These are phyloP conservation scores for Uronychia setigera DNA, from an alignment of 73 alveolate genomes.

Conservation along the genomic window DNA sequence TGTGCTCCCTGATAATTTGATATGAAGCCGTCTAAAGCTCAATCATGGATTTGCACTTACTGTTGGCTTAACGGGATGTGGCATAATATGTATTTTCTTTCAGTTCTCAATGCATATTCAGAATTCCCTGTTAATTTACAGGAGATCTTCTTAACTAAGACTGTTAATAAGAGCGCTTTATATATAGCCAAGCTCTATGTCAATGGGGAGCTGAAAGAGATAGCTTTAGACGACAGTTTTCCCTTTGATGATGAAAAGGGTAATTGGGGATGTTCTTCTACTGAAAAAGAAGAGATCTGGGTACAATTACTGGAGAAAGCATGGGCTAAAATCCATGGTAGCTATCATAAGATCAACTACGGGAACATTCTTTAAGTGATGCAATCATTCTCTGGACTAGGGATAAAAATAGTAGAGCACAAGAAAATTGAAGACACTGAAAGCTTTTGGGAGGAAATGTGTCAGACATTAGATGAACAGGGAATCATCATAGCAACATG, in stretches of 20 bases:
- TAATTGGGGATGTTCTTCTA: constrained; percentile 8
- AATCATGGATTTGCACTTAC: too few species aligned
- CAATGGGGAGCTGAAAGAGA: constrained; percentile 77
- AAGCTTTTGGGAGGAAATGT: too few species aligned
- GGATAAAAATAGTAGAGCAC: too few species aligned
- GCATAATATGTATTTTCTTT: constrained; percentile 76
- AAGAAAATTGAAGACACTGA: too few species aligned
- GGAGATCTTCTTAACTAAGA: constrained; percentile 59
- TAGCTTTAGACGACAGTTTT: constrained; percentile 72
- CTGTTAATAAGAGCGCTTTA: constrained; percentile 55
- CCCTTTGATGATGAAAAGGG: constrained; percentile 57
- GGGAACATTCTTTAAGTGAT: too few species aligned
- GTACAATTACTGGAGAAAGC: constrained; percentile 79
- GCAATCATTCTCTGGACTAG: too few species aligned
- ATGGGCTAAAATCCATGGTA: constrained; percentile 84
- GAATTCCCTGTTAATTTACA: constrained; percentile 62
- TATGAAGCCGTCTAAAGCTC: too few species aligned
- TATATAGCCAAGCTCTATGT: constrained; percentile 68
- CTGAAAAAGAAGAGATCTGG: constrained; percentile 71
- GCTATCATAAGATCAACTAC: constrained; percentile 77
- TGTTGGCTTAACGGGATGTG: too few species aligned
- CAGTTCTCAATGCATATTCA: constrained; percentile 75
- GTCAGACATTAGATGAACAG: too few species aligned
- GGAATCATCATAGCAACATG: too few species aligned
- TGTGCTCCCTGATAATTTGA: too few species aligned